phyloP scores from a whole-genome alignment of 2,329 filamentous ascomycete genomes.

The Tetracladium maxilliforme region DNA sequence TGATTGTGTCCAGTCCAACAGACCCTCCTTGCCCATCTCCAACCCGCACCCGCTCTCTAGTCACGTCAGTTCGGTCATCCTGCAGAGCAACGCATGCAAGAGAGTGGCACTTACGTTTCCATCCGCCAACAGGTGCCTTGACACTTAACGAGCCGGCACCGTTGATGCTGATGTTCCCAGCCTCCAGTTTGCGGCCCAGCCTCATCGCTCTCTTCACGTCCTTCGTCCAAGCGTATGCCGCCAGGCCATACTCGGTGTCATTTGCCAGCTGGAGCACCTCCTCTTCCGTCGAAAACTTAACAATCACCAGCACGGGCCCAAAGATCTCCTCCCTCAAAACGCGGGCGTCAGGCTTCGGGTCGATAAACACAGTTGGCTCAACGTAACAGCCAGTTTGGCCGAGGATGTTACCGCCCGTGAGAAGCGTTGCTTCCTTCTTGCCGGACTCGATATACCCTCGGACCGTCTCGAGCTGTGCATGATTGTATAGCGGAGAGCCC shows the following conservation, averaged over 20 bases:
- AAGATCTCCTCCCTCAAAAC: constrained; percentile 39
- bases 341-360: constrained; percentile 6
- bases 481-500: constrained; percentile 9
- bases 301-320: constrained; percentile 41
- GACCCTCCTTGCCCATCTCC: too few species aligned
- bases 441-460: constrained; percentile 9
- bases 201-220: constrained; percentile 31
- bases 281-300: constrained; percentile 35
- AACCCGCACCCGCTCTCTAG: too few species aligned
- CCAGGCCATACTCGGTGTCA: constrained; percentile 48
- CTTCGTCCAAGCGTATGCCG: constrained; percentile 42
- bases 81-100: too few species aligned
- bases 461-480: constrained; percentile 8
- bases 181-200: constrained; percentile 31
- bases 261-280: constrained; percentile 46
- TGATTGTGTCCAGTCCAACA: too few species aligned
- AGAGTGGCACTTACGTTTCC: too few species aligned
- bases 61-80: too few species aligned
- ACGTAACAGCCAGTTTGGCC: constrained; percentile 6
- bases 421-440: constrained; percentile 6
- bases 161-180: constrained; percentile 25
- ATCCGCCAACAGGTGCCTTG: constrained; percentile 11
- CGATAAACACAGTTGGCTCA: constrained; percentile 8
- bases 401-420: constrained; percentile 6
- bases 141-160: constrained; percentile 8